Evolutionary conservation across 163 green algal species (phyloP).

Genomic region (Prototheca stagnorum): DNA sequence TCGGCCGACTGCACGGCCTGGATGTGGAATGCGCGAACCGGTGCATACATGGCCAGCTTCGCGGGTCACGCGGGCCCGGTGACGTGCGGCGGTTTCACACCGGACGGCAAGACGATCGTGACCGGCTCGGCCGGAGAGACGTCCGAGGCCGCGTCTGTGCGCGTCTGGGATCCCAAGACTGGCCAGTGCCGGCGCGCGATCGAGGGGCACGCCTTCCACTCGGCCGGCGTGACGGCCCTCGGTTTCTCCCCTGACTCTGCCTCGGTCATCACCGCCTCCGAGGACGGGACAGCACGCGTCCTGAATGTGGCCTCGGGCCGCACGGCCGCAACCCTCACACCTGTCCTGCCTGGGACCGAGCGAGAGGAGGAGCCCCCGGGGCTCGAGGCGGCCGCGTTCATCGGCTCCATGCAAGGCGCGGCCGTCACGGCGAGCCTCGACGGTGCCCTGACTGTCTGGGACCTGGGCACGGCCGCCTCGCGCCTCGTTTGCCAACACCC

Average conservation of each 20-base stretch:
- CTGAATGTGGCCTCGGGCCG: constrained; percentile 39
- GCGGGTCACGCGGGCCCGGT: constrained; percentile 70
- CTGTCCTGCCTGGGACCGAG: constrained; percentile 9
- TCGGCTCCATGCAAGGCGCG: constrained; percentile 26
- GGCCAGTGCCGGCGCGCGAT: constrained; percentile 43
- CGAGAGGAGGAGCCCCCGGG: background rate
- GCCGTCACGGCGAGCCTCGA: constrained; percentile 55
- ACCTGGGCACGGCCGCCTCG: constrained; percentile 30
- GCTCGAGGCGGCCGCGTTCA: constrained; percentile 58
- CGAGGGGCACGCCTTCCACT: constrained; percentile 44
- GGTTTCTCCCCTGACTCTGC: constrained; percentile 36
- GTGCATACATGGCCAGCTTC: constrained; percentile 81
- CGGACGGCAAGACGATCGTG: constrained; percentile 69
- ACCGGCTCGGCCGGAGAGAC: constrained; percentile 54
- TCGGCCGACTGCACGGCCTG: constrained; percentile 81
- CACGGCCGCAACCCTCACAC: constrained; percentile 24
- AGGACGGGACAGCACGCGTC: constrained; percentile 50
- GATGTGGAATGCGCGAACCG: constrained; percentile 86
- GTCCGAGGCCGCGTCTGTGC: constrained; percentile 41
- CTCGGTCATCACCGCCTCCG: constrained; percentile 41
- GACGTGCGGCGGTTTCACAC: constrained; percentile 68
- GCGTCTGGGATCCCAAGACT: constrained; percentile 78
- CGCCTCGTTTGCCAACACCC: constrained; percentile 47
- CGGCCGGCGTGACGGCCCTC: constrained; percentile 52
- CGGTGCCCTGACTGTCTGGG: constrained; percentile 62